Evolutionary conservation across 2,329 filamentous ascomycete genomes (phyloP).

Genomic region (Botrytis tulipae): DNA sequence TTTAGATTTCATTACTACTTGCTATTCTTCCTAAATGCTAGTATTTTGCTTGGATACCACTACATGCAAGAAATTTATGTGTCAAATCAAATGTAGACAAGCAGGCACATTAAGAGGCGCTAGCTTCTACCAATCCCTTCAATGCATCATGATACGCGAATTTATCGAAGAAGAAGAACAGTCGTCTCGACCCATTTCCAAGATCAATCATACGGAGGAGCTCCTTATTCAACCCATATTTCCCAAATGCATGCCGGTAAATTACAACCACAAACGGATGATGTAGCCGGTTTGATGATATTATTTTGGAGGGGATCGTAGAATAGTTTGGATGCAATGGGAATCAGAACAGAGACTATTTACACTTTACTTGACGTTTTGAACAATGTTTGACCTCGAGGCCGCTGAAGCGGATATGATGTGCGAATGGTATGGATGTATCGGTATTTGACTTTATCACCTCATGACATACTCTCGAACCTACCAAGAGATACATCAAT

Average conservation of each 20-base stretch:
- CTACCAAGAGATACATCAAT: background rate
- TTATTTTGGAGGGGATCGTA: background rate
- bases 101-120: background rate
- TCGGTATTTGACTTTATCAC: too few relatives aligned
- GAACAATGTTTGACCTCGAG: background rate
- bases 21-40: background rate
- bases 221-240: background rate
- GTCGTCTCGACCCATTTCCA: background rate
- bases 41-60: background rate
- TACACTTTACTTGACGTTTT: background rate
- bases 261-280: background rate
- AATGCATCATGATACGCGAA: background rate
- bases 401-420: background rate
- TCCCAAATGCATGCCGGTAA: background rate
- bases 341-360: background rate
- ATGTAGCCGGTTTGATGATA: background rate
- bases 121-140: background rate
- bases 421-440: background rate
- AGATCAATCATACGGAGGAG: background rate
- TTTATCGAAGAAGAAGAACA: background rate
- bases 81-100: background rate
- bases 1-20: background rate
- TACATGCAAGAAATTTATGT: background rate
- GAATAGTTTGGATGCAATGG: background rate
- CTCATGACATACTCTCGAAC: background rate